Evolutionary conservation across 345 rosid species (phyloP).

Genomic region (Eucalyptus marginata): DNA sequence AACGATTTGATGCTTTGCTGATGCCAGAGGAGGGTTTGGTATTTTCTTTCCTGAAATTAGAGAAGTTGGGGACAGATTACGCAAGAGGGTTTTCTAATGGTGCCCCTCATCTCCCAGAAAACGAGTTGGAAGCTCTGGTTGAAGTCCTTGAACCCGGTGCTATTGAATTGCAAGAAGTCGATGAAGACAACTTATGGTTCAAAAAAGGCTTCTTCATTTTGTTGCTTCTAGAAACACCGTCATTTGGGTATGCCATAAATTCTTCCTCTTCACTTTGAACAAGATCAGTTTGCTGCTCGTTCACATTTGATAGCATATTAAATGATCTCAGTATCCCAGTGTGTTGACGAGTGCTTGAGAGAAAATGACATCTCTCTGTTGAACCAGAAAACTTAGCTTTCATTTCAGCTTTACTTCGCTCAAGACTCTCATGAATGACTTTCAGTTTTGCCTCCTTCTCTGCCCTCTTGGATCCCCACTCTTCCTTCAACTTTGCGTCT

Average conservation of each 20-base stretch:
- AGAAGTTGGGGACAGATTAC: slow-evolving; percentile 77
- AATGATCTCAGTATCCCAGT: slow-evolving; percentile 64
- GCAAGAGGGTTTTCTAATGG: slow-evolving; percentile 71
- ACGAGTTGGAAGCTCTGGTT: slow-evolving; percentile 35
- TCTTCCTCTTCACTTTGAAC: slow-evolving; percentile 63
- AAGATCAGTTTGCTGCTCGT: slow-evolving; percentile 50
- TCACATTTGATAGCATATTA: slow-evolving; percentile 32
- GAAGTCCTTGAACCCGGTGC: slow-evolving; percentile 44
- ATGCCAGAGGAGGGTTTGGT: slow-evolving; percentile 39
- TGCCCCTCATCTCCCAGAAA: slow-evolving; percentile 46
- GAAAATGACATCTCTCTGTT: slow-evolving; percentile 27
- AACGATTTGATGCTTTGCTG: slow-evolving; percentile 39
- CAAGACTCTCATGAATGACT: slow-evolving; percentile 80
- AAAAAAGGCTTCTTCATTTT: slow-evolving; percentile 27
- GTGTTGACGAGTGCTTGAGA: slow-evolving; percentile 29
- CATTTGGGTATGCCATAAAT: slow-evolving; percentile 17
- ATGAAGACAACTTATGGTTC: slow-evolving; percentile 30
- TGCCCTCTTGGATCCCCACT: slow-evolving; percentile 50
- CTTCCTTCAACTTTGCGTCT: slow-evolving; percentile 71
- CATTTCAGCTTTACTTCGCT: slow-evolving; percentile 78
- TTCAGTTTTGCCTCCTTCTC: slow-evolving; percentile 94
- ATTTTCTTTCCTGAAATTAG: slow-evolving; percentile 83
- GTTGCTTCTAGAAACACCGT: slow-evolving; percentile 37
- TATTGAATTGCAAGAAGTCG: slow-evolving; percentile 43
- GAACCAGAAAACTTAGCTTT: slow-evolving; percentile 59